Base-by-base conservation (phyloP, 2,329 filamentous ascomycete genomes). In the Paradendryphiella salina region DNA sequence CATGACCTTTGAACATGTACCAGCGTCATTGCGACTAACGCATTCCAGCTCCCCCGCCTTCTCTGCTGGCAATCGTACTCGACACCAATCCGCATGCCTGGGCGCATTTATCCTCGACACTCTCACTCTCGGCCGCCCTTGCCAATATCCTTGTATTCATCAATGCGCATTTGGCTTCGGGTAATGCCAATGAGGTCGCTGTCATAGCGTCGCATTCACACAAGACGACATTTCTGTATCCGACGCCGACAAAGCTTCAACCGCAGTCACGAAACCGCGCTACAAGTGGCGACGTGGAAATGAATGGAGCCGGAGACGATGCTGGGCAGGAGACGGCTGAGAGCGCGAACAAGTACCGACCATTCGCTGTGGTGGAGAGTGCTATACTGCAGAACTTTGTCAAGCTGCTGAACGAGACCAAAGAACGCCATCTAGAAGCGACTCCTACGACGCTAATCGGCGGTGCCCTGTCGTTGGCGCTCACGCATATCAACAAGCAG, bases 71-170 rank as follows among this genome's bases (percentile, higher is more conserved):
- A 61, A 86, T 99, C 66, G 82, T 99, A 67, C 83, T 99, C 77
- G 94, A 99, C 77, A 96, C 93, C 20, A 99, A 99, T 72, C 94
- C 94, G 2, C 88, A 92, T 64, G 92, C 94, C 64, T 96, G 94
- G 94, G 85, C 89, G 5, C 81, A 89, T 53, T 83, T 97, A 36
- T 80, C 86, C 54, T 76, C 84, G 49, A 83, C 83, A 26, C 85
- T 97, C 6, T 85, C 93, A 21, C 83, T 99, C 54, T 89, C 89
- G 41, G 87, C 88, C 66, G 90, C 90, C 54, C 80, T 99, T 53
- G 90, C 93, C 55, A 88, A 93, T 75, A 83, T 97, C 57, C 86
- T 97, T 66, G 87, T 99, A 77, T 97, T 96, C 76, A 86, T 96
- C 76, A 97, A 99, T 74, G 90, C 93, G 47, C 95, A 99, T 71